Evolutionary conservation across 73 alveolate genomes (phyloP).

Genomic region (Effrenium voratum): DNA sequence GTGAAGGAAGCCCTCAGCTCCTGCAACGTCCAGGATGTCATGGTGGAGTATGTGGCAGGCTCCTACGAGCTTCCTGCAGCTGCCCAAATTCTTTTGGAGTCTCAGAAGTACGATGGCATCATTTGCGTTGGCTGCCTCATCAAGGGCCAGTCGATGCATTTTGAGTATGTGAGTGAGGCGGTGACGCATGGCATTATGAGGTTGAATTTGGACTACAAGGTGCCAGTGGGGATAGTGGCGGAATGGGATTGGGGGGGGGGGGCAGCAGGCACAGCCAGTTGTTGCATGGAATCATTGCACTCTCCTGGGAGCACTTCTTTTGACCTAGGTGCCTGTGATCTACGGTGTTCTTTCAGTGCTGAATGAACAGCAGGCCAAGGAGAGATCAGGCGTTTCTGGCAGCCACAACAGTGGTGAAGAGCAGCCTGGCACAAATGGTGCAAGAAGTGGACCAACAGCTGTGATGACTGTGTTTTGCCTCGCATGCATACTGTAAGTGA

Average conservation of each 20-base stretch:
- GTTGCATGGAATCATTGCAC: no score
- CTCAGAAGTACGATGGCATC: not conserved
- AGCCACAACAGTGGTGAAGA: not conserved
- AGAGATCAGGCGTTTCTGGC: not conserved
- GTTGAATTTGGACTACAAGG: slow-evolving; percentile 13
- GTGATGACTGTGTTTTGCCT: not conserved
- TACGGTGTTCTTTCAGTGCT: slow-evolving; percentile 15
- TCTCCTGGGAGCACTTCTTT: no score
- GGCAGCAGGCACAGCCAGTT: no score
- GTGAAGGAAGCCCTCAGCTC: not conserved
- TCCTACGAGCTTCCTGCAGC: slow-evolving; percentile 34
- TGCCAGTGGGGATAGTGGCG: not conserved
- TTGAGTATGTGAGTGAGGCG: slow-evolving; percentile 14
- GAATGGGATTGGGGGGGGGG: not conserved
- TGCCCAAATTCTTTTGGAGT: not conserved
- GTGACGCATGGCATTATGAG: slow-evolving; percentile 7
- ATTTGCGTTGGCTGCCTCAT: not conserved
- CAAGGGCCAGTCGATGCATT: slow-evolving; percentile 42
- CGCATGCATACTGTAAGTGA: not conserved
- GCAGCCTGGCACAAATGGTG: not conserved
- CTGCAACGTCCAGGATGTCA: not conserved
- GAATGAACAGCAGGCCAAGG: not conserved
- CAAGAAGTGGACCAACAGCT: not conserved
- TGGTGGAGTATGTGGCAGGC: not conserved
- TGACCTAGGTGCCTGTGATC: slow-evolving; percentile 3